Percentiles rank a stretch among this genome's conserved stretches.
These are phyloP conservation scores for Suhomyces kilbournensis DNA, from an alignment of 805 yeast genomes.

Conservation along the genomic window DNA sequence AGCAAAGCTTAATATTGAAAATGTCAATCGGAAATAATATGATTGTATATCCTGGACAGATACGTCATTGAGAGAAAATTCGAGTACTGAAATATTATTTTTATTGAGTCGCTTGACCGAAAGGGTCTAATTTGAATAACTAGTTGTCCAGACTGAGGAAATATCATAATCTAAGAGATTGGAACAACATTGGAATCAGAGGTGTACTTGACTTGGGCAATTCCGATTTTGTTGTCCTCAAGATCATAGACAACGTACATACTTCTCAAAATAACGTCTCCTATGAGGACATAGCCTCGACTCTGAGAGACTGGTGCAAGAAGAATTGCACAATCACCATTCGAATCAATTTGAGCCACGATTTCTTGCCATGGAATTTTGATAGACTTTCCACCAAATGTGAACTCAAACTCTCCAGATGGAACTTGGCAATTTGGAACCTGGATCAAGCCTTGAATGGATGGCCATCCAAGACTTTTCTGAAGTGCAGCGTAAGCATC, in stretches of 20 bases:
- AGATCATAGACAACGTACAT: conserved; percentile 65
- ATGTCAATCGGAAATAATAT: neutral
- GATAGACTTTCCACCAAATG: neutral
- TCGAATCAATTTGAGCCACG: neutral
- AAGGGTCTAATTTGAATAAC: neutral
- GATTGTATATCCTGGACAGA: neutral
- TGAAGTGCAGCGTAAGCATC: neutral
- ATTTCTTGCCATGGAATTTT: conserved; percentile 6
- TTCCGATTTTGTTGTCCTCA: conserved; percentile 52
- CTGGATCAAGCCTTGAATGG: neutral
- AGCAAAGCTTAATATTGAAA: neutral
- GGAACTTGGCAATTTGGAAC: neutral
- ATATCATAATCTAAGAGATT: conserved; percentile 4
- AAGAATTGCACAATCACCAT: neutral
- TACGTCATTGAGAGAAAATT: neutral
- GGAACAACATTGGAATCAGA: conserved; percentile 3
- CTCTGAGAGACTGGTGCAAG: neutral
- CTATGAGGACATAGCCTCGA: conserved; percentile 40
- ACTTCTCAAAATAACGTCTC: conserved; percentile 62
- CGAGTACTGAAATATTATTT: neutral
- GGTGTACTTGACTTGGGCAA: conserved; percentile 33
- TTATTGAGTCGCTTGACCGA: neutral
- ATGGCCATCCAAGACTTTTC: neutral
- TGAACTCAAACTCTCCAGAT: neutral
- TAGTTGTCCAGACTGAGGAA: neutral